Evolutionary conservation across 257 asterid genomes (phyloP).

Genomic region (Asclepias syriaca): DNA sequence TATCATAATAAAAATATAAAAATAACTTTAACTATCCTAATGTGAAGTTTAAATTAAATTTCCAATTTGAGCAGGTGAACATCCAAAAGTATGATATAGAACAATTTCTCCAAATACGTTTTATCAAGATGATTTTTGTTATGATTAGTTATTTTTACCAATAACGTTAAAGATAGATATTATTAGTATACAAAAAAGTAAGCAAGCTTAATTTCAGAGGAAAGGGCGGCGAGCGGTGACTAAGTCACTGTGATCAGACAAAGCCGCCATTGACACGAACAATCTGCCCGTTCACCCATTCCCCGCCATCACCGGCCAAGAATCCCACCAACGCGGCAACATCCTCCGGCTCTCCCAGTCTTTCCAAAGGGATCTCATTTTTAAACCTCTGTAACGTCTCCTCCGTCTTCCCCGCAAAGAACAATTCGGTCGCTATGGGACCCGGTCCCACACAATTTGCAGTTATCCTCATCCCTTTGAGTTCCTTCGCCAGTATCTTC

Average conservation of each 20-base stretch:
- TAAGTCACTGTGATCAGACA: background rate
- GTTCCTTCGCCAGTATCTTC: constrained; percentile 63
- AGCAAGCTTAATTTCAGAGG: background rate
- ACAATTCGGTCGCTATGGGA: constrained; percentile 59
- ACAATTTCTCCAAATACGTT: too few relatives aligned
- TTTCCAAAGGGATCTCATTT: constrained; percentile 48
- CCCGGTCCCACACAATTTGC: constrained; percentile 69
- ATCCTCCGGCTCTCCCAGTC: constrained; percentile 60
- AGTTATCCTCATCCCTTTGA: constrained; percentile 61
- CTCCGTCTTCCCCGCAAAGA: constrained; percentile 51
- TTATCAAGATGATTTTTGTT: too few relatives aligned
- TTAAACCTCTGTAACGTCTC: constrained; percentile 37
- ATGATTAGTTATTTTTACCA: too few relatives aligned
- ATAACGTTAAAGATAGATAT: too few relatives aligned
- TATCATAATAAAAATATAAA: too few relatives aligned
- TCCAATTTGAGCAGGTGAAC: too few relatives aligned
- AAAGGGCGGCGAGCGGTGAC: background rate
- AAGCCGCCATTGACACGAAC: constrained; percentile 32
- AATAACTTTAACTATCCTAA: too few relatives aligned
- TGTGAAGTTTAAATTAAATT: too few relatives aligned
- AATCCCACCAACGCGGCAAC: constrained; percentile 50
- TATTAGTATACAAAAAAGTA: too few relatives aligned
- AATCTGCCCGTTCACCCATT: constrained; percentile 69
- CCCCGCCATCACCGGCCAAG: constrained; percentile 51
- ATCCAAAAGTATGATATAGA: too few relatives aligned